Base-by-base conservation (phyloP, 2,329 filamentous ascomycete genomes). In the Trichoderma atroviride region DNA sequence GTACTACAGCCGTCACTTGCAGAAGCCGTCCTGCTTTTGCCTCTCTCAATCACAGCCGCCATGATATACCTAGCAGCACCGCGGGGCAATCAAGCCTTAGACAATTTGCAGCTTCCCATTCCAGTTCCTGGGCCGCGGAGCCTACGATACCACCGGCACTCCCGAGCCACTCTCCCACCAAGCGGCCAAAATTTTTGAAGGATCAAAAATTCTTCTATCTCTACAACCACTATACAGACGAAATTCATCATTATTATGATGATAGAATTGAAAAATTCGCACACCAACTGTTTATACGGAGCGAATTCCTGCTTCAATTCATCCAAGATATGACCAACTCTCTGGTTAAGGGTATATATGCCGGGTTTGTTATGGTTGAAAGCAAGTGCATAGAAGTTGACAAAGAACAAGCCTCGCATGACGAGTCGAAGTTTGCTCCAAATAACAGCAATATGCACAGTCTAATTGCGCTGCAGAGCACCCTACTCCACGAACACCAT, bases 361-460 rank as follows among this genome's bases (percentile, higher is more conserved):
- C 90, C 0, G 93, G 92, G 0, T 80, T 97, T 0, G 90, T 92
- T 0, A 92, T 95, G 88, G 92, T 97, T 0, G 94, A 97, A 76
- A 88, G 87, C 22, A 93, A 95, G 74, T 94, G 93, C 74, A 94
- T 96, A 0, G 91, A 96, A 68, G 90, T 96, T 0, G 92, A 95
- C 73, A 89, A 87, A 10, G 84, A 87, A 0, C 86, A 89, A 56
- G 83, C 83, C 0, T 80, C 81, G 0, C 80, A 83, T 5, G 81
- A 80, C 0, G 79, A 82, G 1, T 74, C 80, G 0, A 77, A 81
- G 5, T 77, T 52, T 10, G 43, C 29, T 33, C n/a, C 24, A 31
- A 27, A 27, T 22, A 59, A 40, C 22, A 24, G 47, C 31, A 35
- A 19, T 14, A 35, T 35, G 33, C n/a, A 27, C 24, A 0, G 92